Evolutionary conservation across 2,329 filamentous ascomycete species (phyloP), one percentile per base, ranked within the genome.

Genomic region (Trichoderma oligosporum): DNA sequence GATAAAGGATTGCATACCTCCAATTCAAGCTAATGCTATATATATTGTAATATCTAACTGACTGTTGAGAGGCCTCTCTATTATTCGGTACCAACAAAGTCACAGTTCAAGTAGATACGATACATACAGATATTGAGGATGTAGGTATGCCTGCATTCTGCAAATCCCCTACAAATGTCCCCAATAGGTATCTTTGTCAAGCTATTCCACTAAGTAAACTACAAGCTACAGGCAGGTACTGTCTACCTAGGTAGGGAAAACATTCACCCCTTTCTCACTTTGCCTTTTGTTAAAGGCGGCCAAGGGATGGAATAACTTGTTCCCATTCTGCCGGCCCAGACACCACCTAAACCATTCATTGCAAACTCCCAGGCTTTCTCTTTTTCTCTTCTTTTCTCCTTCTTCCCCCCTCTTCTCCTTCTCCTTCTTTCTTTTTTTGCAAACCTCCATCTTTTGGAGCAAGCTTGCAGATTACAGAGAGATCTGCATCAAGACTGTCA

Each of bases 261-360:
- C 25, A 33, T 46, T 35, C 42, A 20, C 16, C 25, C 24, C 20
- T 24, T 39, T 22, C 9, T 31, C 4, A 38, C 18, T 7, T 16
- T 31, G 7, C 20, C 38, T 24, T 33, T 16, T 27, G 7, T n/a
- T 0, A 39, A 41, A 42, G 18, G 38, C 27, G 42, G 35, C 7
- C 9, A 20, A 6, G 35, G 53, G 18, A 27, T 56, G 53, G 53
- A 56, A 56, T 39, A 56, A 56, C 44, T 41, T 56, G 42, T 22
- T 4, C 33, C 53, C 53, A 48, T 56, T 56, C 53, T 48, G 44
- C 53, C 53, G n/a, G 24, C 29, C 42, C 22, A 16, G 16, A 41
- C 52, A 55, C 52, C 52, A 41, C 52, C 52, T 46, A 45, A 7
- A 29, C 24, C 22, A 36, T 16, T 8, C 44, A 16, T 20, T 55